Evolutionary conservation across 768 basidiomycete species (phyloP).

Genomic region (Naematelia encephala): DNA sequence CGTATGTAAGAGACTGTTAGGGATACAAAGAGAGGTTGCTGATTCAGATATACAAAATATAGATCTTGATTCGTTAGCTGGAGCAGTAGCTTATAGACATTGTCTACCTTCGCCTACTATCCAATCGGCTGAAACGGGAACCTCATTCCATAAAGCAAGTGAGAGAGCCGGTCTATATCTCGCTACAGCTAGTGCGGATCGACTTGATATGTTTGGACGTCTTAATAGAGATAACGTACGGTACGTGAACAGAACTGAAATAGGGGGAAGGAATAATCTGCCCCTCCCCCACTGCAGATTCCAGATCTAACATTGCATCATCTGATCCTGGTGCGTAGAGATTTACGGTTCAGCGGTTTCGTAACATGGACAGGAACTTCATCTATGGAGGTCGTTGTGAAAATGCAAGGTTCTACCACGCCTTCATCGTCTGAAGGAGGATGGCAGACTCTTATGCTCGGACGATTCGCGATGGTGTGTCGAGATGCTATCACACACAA

Average conservation of each 20-base stretch:
- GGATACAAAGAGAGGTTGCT: neutral
- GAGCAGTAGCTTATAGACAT: constrained; percentile 79
- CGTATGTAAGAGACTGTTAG: constrained; percentile 24
- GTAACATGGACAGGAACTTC: constrained; percentile 73
- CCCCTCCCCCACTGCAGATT: neutral
- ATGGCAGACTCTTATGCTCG: constrained; percentile 58
- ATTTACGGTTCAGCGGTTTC: constrained; percentile 72
- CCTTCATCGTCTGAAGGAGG: constrained; percentile 52
- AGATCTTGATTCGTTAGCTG: constrained; percentile 79
- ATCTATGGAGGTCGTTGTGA: constrained; percentile 81
- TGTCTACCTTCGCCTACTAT: constrained; percentile 31
- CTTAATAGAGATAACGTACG: constrained; percentile 43
- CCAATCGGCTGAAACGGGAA: constrained; percentile 11
- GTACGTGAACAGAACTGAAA: constrained; percentile 56
- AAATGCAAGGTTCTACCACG: constrained; percentile 66
- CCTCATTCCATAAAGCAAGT: constrained; percentile 58
- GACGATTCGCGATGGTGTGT: constrained; percentile 91
- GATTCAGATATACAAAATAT: constrained; percentile 45
- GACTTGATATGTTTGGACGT: constrained; percentile 52
- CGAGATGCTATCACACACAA: constrained; percentile 66
- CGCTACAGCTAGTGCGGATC: constrained; percentile 77
- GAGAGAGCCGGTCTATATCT: constrained; percentile 71
- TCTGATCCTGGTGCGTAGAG: constrained; percentile 51
- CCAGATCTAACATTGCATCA: neutral
- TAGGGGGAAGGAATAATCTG: too few species aligned